Percentiles rank a stretch among this genome's conserved stretches.
These are phyloP conservation scores for Macrotyloma uniflorum DNA, from an alignment of 306 rosid genomes.

Conservation along the genomic window DNA sequence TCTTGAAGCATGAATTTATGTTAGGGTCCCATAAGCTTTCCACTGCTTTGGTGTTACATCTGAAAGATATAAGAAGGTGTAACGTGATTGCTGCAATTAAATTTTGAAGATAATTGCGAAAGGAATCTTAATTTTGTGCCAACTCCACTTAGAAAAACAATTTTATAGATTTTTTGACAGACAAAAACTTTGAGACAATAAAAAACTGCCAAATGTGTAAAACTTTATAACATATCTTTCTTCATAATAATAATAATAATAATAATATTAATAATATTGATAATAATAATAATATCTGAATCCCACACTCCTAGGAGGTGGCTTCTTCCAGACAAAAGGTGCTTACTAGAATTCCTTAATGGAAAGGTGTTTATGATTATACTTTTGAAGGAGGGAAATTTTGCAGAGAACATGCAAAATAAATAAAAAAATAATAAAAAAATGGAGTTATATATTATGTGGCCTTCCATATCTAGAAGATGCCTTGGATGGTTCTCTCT, in stretches of 20 bases:
- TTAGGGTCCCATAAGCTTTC: slow-evolving; percentile 46
- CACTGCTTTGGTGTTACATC: slow-evolving; percentile 40
- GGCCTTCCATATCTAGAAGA: slow-evolving; percentile 60
- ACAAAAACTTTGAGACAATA: slow-evolving; percentile 50
- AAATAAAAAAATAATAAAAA: slow-evolving; percentile 26
- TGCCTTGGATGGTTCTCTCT: slow-evolving; percentile 39
- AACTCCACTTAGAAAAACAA: slow-evolving; percentile 14
- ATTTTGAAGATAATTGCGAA: slow-evolving; percentile 33
- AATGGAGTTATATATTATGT: slow-evolving; percentile 40
- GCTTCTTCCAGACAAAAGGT: slow-evolving; percentile 84
- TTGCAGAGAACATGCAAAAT: slow-evolving; percentile 32
- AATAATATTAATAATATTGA: slow-evolving; percentile 46
- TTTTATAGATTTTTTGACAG: not conserved
- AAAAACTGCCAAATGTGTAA: slow-evolving; percentile 67
- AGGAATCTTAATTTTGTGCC: slow-evolving; percentile 43
- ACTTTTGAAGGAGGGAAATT: slow-evolving; percentile 51
- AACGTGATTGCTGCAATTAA: too few species aligned
- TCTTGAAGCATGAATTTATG: not conserved
- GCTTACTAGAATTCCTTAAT: slow-evolving; percentile 53
- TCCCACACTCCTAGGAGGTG: slow-evolving; percentile 80
- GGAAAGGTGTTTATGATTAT: slow-evolving; percentile 64
- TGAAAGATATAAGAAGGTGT: slow-evolving; percentile 33
- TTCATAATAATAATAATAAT: slow-evolving; percentile 44
- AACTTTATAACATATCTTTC: slow-evolving; percentile 58
- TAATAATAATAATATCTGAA: slow-evolving; percentile 32